Percentiles rank a stretch among this genome's conserved stretches.
phyloP scores from a whole-genome alignment of 2,329 filamentous ascomycete genomes.

The Neofusicoccum umdonicola region DNA sequence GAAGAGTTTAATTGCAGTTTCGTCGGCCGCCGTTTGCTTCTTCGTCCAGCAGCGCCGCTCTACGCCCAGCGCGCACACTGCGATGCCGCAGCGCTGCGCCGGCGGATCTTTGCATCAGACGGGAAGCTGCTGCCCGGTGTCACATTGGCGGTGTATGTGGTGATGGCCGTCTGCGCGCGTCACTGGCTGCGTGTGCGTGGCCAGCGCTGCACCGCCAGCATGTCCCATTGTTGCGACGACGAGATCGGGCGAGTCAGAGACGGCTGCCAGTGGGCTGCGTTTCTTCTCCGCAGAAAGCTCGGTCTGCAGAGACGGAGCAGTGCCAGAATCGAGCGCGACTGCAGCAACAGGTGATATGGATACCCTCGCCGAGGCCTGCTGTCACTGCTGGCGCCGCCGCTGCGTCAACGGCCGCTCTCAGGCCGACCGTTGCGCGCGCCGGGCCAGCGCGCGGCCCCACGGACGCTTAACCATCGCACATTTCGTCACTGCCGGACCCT shows the following conservation, averaged over 20 bases:
- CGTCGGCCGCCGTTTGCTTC: neutral
- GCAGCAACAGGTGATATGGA: conserved; percentile 3
- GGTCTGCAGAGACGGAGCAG: conserved; percentile 6
- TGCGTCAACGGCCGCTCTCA: neutral
- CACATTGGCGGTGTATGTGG: conserved; percentile 5
- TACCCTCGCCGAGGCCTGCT: neutral
- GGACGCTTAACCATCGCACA: neutral
- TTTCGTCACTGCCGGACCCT: conserved; percentile 13
- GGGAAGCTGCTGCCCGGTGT: conserved; percentile 6
- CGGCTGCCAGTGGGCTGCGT: neutral
- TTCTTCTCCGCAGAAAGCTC: conserved; percentile 7
- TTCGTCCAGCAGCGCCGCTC: neutral
- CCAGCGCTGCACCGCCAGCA: conserved; percentile 7
- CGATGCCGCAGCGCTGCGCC: neutral
- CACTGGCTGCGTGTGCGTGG: conserved; percentile 6
- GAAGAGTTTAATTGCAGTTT: conserved; percentile 11
- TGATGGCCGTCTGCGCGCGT: conserved; percentile 3
- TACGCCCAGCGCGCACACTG: neutral
- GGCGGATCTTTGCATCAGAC: neutral
- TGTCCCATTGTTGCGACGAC: neutral
- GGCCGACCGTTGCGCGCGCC: conserved; percentile 1
- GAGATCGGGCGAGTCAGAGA: conserved; percentile 4
- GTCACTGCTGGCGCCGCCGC: neutral
- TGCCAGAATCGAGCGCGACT: conserved; percentile 4
- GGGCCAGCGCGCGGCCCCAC: neutral